phyloP scores from a whole-genome alignment of 2,329 filamentous ascomycete species.

The Penicillium sp. region DNA sequence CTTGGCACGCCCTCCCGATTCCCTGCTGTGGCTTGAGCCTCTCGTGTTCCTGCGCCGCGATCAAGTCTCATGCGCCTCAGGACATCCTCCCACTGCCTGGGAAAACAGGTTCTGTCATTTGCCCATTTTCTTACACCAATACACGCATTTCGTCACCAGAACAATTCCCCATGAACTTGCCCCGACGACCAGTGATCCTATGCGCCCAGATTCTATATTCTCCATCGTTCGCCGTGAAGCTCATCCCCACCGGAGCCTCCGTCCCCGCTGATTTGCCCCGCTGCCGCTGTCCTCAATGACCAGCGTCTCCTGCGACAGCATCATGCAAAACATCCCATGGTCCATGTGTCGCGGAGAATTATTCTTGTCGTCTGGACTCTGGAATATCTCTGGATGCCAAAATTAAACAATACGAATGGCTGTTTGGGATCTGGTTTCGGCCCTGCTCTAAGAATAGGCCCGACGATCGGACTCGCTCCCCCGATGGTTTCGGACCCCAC shows the following conservation, averaged over 20 bases:
- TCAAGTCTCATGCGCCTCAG: slow-evolving; percentile 19
- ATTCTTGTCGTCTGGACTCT: background rate
- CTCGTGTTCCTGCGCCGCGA: slow-evolving; percentile 25
- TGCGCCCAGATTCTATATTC: background rate
- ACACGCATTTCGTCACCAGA: background rate
- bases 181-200: background rate
- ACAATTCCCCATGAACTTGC: slow-evolving; percentile 10
- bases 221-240: slow-evolving; percentile 5
- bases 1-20: background rate
- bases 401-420: slow-evolving; percentile 7
- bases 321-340: slow-evolving; percentile 10
- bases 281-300: slow-evolving; percentile 14
- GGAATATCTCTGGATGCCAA: slow-evolving; percentile 4
- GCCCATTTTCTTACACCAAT: background rate
- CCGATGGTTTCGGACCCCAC: slow-evolving; percentile 16
- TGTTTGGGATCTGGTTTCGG: slow-evolving; percentile 7
- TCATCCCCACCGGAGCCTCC: background rate
- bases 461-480: background rate
- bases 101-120: slow-evolving; percentile 15
- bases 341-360: background rate
- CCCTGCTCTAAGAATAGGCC: slow-evolving; percentile 17
- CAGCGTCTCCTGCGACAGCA: slow-evolving; percentile 23
- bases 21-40: slow-evolving; percentile 21
- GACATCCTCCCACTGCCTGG: background rate
- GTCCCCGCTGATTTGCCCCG: slow-evolving; percentile 15